A percentile compares a stretch with the other conserved stretches of the same genome.
Conservation (phyloP, 805 yeast species). For the Saccharomycopsis sp. region DNA sequence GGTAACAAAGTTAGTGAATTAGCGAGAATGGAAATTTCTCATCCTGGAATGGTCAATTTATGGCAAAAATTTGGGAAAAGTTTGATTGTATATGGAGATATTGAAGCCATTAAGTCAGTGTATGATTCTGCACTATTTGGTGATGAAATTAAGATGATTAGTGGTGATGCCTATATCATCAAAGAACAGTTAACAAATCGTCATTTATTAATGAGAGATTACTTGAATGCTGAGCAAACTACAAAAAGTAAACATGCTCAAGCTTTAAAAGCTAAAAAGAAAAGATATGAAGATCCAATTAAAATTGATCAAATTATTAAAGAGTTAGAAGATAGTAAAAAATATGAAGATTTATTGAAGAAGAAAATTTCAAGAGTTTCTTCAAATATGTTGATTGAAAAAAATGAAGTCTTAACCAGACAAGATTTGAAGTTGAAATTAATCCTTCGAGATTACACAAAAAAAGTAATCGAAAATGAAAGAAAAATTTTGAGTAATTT, state of each 20-base stretch:
- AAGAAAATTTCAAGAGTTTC: slow-evolving; percentile 73
- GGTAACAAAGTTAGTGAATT: slow-evolving; percentile 34
- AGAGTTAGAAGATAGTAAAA: slow-evolving; percentile 67
- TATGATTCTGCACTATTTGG: slow-evolving; percentile 66
- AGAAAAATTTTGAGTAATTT: slow-evolving; percentile 66
- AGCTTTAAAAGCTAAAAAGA: slow-evolving; percentile 62
- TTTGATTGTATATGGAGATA: slow-evolving; percentile 60
- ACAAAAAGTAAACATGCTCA: slow-evolving; percentile 60
- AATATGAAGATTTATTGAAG: slow-evolving; percentile 65
- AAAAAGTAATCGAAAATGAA: slow-evolving; percentile 75
- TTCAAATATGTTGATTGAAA: slow-evolving; percentile 73
- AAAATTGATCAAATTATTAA: slow-evolving; percentile 86
- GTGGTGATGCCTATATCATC: slow-evolving; percentile 71
- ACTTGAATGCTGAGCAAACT: slow-evolving; percentile 64
- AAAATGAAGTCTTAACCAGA: slow-evolving; percentile 45
- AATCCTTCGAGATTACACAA: slow-evolving; percentile 47
- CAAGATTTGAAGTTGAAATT: slow-evolving; percentile 46
- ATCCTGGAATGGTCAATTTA: slow-evolving; percentile 61
- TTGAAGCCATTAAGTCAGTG: slow-evolving; percentile 60
- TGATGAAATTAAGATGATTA: slow-evolving; percentile 56
- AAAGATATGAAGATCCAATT: slow-evolving; percentile 68
- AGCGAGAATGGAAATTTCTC: slow-evolving; percentile 37
- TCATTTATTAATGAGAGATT: slow-evolving; percentile 85
- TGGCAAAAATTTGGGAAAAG: slow-evolving; percentile 74
- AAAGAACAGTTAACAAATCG: slow-evolving; percentile 92